These are phyloP conservation scores for Ophiognomonia clavigignenti-juglandacearum DNA, from an alignment of 2,329 filamentous ascomycete species.

Conservation along the genomic window DNA sequence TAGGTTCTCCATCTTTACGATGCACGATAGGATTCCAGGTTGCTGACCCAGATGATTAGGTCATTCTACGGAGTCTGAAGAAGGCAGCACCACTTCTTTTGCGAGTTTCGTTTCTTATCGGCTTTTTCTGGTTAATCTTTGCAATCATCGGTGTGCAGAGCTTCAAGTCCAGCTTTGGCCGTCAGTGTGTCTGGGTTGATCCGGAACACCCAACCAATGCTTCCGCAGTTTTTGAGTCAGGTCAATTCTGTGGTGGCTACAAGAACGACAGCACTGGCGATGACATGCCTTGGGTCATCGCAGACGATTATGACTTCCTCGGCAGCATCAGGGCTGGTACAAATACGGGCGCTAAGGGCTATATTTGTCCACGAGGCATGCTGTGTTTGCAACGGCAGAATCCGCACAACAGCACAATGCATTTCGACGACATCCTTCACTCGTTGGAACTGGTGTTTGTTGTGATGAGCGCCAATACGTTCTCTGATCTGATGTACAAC, in stretches of 20 bases:
- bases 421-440: slow-evolving; percentile 91
- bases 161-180: slow-evolving; percentile 79
- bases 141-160: slow-evolving; percentile 95
- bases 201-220: slow-evolving; percentile 52
- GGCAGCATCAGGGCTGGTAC: slow-evolving; percentile 46
- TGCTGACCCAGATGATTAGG: slow-evolving; percentile 43
- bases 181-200: slow-evolving; percentile 75
- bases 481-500: slow-evolving; percentile 90
- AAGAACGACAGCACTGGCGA: slow-evolving; percentile 55
- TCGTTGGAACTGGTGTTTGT: slow-evolving; percentile 94
- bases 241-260: slow-evolving; percentile 85
- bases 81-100: slow-evolving; percentile 88
- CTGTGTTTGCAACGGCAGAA: slow-evolving; percentile 74
- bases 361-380: slow-evolving; percentile 78
- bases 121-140: slow-evolving; percentile 97
- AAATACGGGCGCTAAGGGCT: slow-evolving; percentile 66
- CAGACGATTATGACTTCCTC: slow-evolving; percentile 30
- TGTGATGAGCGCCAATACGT: slow-evolving; percentile 97
- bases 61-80: slow-evolving; percentile 91
- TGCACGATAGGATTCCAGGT: not conserved
- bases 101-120: slow-evolving; percentile 88
- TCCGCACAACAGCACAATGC: slow-evolving; percentile 80
- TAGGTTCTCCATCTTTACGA: slow-evolving; percentile 37
- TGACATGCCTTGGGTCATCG: slow-evolving; percentile 63
- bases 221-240: slow-evolving; percentile 52